Percentiles rank a stretch among this genome's conserved stretches.
phyloP scores from a whole-genome alignment of 2,329 filamentous ascomycete genomes.

The Arthroderma sp. region DNA sequence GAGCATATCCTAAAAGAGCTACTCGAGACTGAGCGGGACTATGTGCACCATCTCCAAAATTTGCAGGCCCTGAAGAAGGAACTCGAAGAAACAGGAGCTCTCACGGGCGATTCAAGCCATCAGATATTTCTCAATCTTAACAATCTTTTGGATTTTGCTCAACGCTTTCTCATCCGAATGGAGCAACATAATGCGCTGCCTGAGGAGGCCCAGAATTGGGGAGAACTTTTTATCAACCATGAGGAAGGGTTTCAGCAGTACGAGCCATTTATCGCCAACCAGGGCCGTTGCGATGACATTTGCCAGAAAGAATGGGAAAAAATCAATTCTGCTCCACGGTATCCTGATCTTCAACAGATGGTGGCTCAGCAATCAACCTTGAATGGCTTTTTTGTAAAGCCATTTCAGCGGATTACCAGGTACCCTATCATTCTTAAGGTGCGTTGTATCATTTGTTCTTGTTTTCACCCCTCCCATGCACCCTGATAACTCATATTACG shows the following conservation, averaged over 20 bases:
- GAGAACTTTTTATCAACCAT: conserved; percentile 73
- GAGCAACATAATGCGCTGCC: conserved; percentile 87
- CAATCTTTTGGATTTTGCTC: conserved; percentile 85
- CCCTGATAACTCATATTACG: not conserved
- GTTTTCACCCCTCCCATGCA: too few species aligned
- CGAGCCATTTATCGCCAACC: conserved; percentile 93
- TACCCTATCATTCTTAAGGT: conserved; percentile 84
- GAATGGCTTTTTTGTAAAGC: conserved; percentile 87
- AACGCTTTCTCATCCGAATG: conserved; percentile 85
- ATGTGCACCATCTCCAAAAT: conserved; percentile 92
- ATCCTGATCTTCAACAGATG: conserved; percentile 57
- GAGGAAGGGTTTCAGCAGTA: conserved; percentile 86
- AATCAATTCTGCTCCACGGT: conserved; percentile 53
- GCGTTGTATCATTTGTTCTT: conserved; percentile 15
- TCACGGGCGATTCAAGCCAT: conserved; percentile 81
- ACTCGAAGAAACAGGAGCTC: conserved; percentile 72
- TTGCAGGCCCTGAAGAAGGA: conserved; percentile 83
- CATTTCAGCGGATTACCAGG: conserved; percentile 89
- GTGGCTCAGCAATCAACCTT: conserved; percentile 77
- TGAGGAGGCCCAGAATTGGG: conserved; percentile 72
- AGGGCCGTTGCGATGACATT: conserved; percentile 76
- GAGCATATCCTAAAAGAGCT: conserved; percentile 87
- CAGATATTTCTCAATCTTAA: conserved; percentile 96
- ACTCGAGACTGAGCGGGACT: conserved; percentile 90
- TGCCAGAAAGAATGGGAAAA: conserved; percentile 79